These are phyloP conservation scores for Pythium phragmiticola DNA, from an alignment of 352 stramenopile genomes.

Conservation along the genomic window DNA sequence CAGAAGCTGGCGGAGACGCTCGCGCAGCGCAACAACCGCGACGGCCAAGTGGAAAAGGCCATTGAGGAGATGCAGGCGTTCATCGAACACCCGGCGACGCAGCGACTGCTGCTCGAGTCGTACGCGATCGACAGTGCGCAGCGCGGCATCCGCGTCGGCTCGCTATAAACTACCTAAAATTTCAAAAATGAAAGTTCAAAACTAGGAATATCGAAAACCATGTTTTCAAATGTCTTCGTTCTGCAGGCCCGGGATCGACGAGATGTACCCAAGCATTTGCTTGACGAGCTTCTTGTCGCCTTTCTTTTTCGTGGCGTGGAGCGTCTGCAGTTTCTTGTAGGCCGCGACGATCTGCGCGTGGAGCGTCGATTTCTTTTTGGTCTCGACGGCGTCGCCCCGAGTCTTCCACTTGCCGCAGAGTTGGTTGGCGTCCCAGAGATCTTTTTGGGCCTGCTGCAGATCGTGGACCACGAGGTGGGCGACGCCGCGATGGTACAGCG, in stretches of 20 bases:
- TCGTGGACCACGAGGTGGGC: slow-evolving; percentile 64
- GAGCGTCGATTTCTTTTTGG: slow-evolving; percentile 38
- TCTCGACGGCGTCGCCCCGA: slow-evolving; percentile 21
- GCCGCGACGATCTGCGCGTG: slow-evolving; percentile 51
- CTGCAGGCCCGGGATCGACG: slow-evolving; percentile 62
- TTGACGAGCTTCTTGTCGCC: slow-evolving; percentile 83
- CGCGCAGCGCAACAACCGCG: slow-evolving; percentile 53
- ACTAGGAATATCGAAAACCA: too few relatives aligned
- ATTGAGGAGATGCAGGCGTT: slow-evolving; percentile 76
- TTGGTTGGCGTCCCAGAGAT: slow-evolving; percentile 69
- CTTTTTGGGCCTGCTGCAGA: slow-evolving; percentile 54
- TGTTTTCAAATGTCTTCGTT: slow-evolving; percentile 11
- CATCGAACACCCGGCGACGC: slow-evolving; percentile 67
- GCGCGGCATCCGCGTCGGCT: slow-evolving; percentile 70
- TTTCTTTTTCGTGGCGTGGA: slow-evolving; percentile 77
- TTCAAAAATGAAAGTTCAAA: neutral
- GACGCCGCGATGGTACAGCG: slow-evolving; percentile 71
- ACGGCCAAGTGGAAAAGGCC: slow-evolving; percentile 67
- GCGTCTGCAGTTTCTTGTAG: slow-evolving; percentile 71
- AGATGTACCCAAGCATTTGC: slow-evolving; percentile 79
- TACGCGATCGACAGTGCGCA: slow-evolving; percentile 58
- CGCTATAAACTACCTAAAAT: slow-evolving; percentile 21
- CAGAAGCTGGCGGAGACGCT: slow-evolving; percentile 71
- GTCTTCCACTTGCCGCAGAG: slow-evolving; percentile 52
- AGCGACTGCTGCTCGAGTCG: slow-evolving; percentile 66